Base-by-base conservation (phyloP, 2,329 filamentous ascomycete species). In the Diaporthe humulicola region DNA sequence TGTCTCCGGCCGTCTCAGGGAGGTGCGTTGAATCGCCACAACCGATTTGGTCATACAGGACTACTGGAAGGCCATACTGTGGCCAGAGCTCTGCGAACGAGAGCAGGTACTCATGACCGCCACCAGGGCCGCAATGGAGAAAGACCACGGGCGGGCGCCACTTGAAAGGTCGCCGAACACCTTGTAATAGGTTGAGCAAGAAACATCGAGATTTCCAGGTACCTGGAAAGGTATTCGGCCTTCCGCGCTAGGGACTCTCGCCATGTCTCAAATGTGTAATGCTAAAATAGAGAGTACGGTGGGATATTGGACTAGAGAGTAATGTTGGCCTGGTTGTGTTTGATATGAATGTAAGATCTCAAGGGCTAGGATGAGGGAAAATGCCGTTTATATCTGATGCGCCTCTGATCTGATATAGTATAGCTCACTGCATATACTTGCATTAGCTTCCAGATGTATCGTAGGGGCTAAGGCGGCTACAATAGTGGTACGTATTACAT, bases 1-100 rank as follows among this genome's bases (percentile, higher is more conserved):
- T 69, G 36, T 79, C 78, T 12, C 70, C 70, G 2, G 60, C 79
- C 70, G 85, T 86, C 30, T 87, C 84, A 0, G 77, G 84, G 10
- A 89, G 80, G 71, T 85, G 87, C 0, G 88, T 89, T 3, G 85
- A 88, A 15, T 78, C 78, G 9, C 86, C 88, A 75, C 84, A 86
- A n/a, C 88, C 88, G 67, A 90, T 83, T 75, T 90, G 88, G 76
- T 90, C 88, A 77, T 90, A 90, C 78, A 89, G 85, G n/a, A 90
- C 79, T 1, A 89, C 80, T 0, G 88, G 86, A 10, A 85, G 83
- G 28, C 78, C 77, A 19, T 71, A 67, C 38, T 58, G 58, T 1
- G 57, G 67, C 58, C 67, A 74, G 4, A 74, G 42, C 17, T 58
- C 50, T 1, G 73, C 67, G 8, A 74, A 74, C 12, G 61, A 28